phyloP scores from a whole-genome alignment of 805 yeast genomes.

The Yarrowia deformans region DNA sequence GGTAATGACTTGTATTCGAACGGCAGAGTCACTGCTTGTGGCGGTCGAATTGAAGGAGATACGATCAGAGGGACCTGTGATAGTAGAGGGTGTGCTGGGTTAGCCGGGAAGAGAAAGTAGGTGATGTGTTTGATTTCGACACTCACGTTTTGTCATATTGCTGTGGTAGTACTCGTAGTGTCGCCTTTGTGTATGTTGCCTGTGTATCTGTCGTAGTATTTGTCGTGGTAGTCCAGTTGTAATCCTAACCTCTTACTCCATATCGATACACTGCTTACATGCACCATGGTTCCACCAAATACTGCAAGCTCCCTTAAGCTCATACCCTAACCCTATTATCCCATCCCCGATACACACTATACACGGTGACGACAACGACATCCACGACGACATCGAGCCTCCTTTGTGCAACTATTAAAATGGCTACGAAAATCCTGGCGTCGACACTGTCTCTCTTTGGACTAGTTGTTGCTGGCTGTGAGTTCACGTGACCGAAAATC shows the following conservation, averaged over 20 bases:
- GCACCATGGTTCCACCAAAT: too few relatives aligned
- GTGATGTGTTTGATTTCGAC: too few relatives aligned
- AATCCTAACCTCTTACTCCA: too few relatives aligned
- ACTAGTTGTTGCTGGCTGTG: conserved; percentile 32
- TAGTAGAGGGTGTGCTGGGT: conserved; percentile 53
- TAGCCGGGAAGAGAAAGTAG: not conserved
- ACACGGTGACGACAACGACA: conserved; percentile 5
- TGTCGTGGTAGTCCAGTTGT: too few relatives aligned
- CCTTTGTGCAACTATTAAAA: conserved; percentile 10
- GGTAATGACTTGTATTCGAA: conserved; percentile 56
- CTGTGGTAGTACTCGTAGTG: not conserved
- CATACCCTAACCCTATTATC: conserved; percentile 21
- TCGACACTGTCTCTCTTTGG: conserved; percentile 28
- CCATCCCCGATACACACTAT: conserved; percentile 14
- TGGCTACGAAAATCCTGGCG: conserved; percentile 38
- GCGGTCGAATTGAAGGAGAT: conserved; percentile 61
- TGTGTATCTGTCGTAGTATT: not conserved
- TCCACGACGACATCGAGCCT: conserved; percentile 23
- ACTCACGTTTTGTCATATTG: conserved; percentile 30
- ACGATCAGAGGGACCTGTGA: conserved; percentile 63
- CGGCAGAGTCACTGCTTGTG: conserved; percentile 63
- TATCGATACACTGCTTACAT: not conserved
- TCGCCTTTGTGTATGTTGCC: not conserved
- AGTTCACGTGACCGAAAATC: not conserved
- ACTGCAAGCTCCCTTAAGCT: too few relatives aligned